Percentiles rank a stretch among this genome's conserved stretches.
phyloP scores from a whole-genome alignment of 768 basidiomycete species.

The Tricholoma saponaceum region DNA sequence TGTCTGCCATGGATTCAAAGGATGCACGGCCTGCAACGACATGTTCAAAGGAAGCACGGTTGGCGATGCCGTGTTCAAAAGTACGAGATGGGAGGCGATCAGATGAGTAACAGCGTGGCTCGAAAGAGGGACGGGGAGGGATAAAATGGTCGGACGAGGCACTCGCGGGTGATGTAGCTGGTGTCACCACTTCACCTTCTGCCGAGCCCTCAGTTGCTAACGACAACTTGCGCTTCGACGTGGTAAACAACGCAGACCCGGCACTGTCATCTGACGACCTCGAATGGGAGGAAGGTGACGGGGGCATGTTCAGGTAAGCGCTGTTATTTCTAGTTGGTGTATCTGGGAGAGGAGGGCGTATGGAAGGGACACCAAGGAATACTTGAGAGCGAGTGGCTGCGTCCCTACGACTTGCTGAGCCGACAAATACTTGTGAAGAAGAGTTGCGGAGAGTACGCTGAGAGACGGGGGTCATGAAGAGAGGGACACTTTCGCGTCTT shows the following conservation, averaged over 20 bases:
- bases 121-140: background rate
- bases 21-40: background rate
- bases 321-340: background rate
- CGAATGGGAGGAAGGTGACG: background rate
- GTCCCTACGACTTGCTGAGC: background rate
- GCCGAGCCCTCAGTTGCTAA: background rate
- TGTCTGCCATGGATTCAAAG: background rate
- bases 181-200: background rate
- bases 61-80: no score
- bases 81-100: no score
- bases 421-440: conserved; percentile 7
- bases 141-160: no score
- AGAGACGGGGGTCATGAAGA: background rate
- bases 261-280: background rate
- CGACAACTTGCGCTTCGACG: background rate
- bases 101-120: background rate
- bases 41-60: no score
- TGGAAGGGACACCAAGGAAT: background rate
- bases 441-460: background rate
- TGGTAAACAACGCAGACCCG: background rate
- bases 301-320: background rate
- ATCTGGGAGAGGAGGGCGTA: background rate
- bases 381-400: conserved; percentile 1
- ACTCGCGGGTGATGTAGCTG: background rate
- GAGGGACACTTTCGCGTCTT: background rate